Evolutionary conservation across 441 rosid genomes (phyloP), one percentile per base, ranked within the genome.

Genomic region (Bocquillonia castaneifolia): DNA sequence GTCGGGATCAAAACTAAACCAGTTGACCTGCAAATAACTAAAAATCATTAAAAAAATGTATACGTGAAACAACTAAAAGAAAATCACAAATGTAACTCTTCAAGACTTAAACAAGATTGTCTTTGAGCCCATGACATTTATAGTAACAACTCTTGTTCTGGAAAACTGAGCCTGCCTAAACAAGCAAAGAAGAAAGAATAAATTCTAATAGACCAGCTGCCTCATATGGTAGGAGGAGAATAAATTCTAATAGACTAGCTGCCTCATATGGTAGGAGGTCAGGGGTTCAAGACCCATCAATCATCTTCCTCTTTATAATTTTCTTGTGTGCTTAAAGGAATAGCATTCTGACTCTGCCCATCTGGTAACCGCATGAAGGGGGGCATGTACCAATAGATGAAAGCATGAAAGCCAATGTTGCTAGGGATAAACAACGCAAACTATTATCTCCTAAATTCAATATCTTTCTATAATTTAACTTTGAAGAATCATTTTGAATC

Each of bases 1-100:
- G 29, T 82, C 81, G 48, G 99, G 96, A 79, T 94, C 97, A 63
- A 91, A 94, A 85, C 97, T 94, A 81, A 91, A 94, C 99, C 99
- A 91, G 82, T 84, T 76, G 71, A 90, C 95, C 99, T 94, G 87
- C 64, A 67, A 75, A 64, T 12, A 61, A 72, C 34, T 69, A 55
- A 58, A 57, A 80, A 54, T 71, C 55, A 80, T 53, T 51, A 71
- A 62, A 74, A 57, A 55, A 20, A 50, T 63, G 12, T 32, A 44
- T 69, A 66, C n/a, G n/a, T n/a, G 54, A 64, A 29, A n/a, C 40
- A 54, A 65, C 47, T 6, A 32, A 44, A 65, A 51, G 28, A 15
- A 71, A 37, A 64, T 52, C 0, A 50, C 3, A 48, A 50, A 15
- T 12, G 23, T 20, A 37, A 67, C 23, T 32, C 26, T 45, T 25